These are phyloP conservation scores for Picea sitchensis DNA, from an alignment of 75 land plant genomes.

Conservation along the genomic window DNA sequence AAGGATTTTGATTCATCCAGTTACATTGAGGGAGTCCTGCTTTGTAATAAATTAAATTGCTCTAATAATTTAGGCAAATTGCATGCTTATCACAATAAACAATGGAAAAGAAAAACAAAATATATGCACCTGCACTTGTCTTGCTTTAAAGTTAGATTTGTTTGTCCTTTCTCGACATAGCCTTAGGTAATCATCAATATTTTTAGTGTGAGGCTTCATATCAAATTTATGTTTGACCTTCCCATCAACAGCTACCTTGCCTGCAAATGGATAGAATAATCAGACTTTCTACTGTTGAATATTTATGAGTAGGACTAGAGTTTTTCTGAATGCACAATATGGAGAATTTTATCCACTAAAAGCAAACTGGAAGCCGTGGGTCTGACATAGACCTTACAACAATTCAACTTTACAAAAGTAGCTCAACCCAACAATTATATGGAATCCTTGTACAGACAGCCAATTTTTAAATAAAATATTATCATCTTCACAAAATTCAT, in stretches of 20 bases:
- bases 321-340: not conserved
- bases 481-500: too few species aligned
- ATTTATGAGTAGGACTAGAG: not conserved
- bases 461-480: too few species aligned
- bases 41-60: not conserved
- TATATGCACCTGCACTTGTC: slow-evolving; percentile 69
- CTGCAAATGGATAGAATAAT: slow-evolving; percentile 26
- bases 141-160: slow-evolving; percentile 69
- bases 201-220: slow-evolving; percentile 82
- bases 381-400: too few species aligned
- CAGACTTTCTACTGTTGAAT: not conserved
- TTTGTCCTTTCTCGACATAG: slow-evolving; percentile 84
- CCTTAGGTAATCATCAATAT: slow-evolving; percentile 71
- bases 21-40: not conserved
- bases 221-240: slow-evolving; percentile 94
- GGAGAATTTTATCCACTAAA: not conserved
- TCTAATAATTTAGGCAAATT: not conserved
- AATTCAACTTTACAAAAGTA: too few species aligned
- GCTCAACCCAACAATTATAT: too few species aligned
- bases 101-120: slow-evolving; percentile 3
- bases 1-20: not conserved
- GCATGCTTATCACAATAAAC: not conserved
- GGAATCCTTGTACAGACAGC: too few species aligned
- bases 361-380: too few species aligned
- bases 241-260: slow-evolving; percentile 76